Evolutionary conservation across 192 early-diverging fungal genomes (phyloP), one percentile per base, ranked within the genome.

Genomic region (Gigaspora rosea): DNA sequence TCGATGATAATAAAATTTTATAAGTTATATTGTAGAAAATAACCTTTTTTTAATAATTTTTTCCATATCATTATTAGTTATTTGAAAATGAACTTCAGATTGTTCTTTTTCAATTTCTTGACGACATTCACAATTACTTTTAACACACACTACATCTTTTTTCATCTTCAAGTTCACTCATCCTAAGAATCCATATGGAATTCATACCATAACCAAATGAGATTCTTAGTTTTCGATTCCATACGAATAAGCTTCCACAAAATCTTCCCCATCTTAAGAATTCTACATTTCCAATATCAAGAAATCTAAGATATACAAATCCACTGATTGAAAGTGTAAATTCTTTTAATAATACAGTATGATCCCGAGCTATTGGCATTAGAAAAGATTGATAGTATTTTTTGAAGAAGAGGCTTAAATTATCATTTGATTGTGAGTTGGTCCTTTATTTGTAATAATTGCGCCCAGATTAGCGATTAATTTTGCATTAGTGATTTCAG

Each of bases 151-250:
- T 79, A 82, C 80, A 86, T 47, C 86, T 82, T 35, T 89, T 80
- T 41, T 82, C 73, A 76, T 92, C 91, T 7, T 88, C 91, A 16
- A 89, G 27, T 35, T 80, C 54, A 41, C 41, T 7, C 12, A 48
- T 79, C 15, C 82, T 82, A 66, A 1, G 27, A 27, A 1, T 27
- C 27, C n/a, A 27, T 27, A 86, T 80, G 3, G 85, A 81, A 63
- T 91, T 92, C 76, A 85, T 86, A 16, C 84, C 83, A 75, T 90
- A 93, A 0, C 84, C 78, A 47, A 92, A 90, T 0, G 85, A 83
- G 56, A 92, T 82, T 35, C 83, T 80, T 20, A 86, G 80, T 36
- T 90, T 83, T 4, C 75, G 80, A 71, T 91, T 90, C 83, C 85
- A 92, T 16, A 81, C 67, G n/a, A 88, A 80, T 63, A 91, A 75